Evolutionary conservation across 306 rosid species (phyloP), one percentile per base, ranked within the genome.

Genomic region (Biancaea sappan): DNA sequence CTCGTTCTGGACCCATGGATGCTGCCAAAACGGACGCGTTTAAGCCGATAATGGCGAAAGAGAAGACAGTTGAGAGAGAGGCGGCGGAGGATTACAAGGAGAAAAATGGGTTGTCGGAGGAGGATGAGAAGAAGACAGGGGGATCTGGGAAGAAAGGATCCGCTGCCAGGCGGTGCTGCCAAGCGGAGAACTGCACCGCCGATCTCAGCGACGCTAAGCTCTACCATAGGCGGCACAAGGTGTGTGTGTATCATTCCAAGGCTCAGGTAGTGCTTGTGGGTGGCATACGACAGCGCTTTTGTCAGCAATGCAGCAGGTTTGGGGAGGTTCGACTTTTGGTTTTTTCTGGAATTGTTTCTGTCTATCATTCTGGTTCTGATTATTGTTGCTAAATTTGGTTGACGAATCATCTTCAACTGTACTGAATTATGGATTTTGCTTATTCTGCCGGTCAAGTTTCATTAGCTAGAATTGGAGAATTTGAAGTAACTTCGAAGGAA

Each of bases 241-340:
- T 90, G 21, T 89, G 92, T 73, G 88, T 87, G 66, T 50, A 38
- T 51, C 95, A 89, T 73, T 76, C 92, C 46, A 87, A 90, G 82
- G 87, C 92, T 78, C 89, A 84, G 81, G 84, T 71, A 16, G 96
- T 85, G 61, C 73, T 87, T 71, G 86, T 87, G 19, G 71, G 40
- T 16, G 92, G 90, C 32, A 46, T 64, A 0, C 54, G 83, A 47
- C 90, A 87, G 53, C 83, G 92, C 26, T 90, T 90, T 69, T 90
- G 92, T 73, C 96, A 90, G 71, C 92, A 90, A 86, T 90, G 96
- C 71, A 90, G 92, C 96, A 88, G 92, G 92, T 90, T 53, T 60
- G 41, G 51, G 51, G 21, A 22, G 76, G n/a, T n/a, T n/a, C n/a
- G n/a, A n/a, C n/a, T n/a, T n/a, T n/a, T n/a, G n/a, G n/a, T n/a